Base-by-base conservation (phyloP, 2,329 filamentous ascomycete genomes). In the Emericellopsis cladophorae region DNA sequence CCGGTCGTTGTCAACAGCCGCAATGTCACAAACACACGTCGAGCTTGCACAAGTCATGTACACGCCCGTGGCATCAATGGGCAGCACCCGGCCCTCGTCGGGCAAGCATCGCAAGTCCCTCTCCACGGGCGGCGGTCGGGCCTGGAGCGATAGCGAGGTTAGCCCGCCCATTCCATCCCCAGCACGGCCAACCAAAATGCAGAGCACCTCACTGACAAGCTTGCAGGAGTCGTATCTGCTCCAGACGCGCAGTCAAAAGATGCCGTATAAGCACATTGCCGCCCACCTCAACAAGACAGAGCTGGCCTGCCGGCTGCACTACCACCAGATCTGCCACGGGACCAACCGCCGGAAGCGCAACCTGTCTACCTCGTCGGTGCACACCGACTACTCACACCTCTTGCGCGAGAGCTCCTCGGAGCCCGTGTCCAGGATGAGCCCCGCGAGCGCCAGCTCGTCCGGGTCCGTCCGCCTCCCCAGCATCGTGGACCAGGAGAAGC, bases 251-350 rank as follows among this genome's bases (percentile, higher is more conserved):
- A 75, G 85, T 53, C 83, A 89, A 54, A 90, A 90, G 65, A 87
- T 90, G 79, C 85, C 85, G 1, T 92, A 92, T 64, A 92, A 90
- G 70, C 84, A 90, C 58, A 92, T 92, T 56, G 85, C 85, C 44
- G 76, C 81, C 44, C 81, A 89, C 52, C 67, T 92, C 50, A 86
- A 88, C 64, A 93, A 92, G 69, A 92, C 85, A 1, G 85, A 92
- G 65, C 70, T 92, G 44, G 85, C 85, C 37, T 93, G 85, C 64
- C 84, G 86, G 47, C 74, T 93, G 46, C 86, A 92, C 62, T 90
- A 86, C 57, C 85, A 93, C 55, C 85, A 92, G 55, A 73, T 92
- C 47, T 87, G 81, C 48, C 84, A 88, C 57, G 84, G 84, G 44
- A 85, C 76, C 66, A 85, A 84, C 64, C 80, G 84, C 52, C 81